Conservation (phyloP, 2,329 filamentous ascomycete species). For the Epichloe coenophiala region DNA sequence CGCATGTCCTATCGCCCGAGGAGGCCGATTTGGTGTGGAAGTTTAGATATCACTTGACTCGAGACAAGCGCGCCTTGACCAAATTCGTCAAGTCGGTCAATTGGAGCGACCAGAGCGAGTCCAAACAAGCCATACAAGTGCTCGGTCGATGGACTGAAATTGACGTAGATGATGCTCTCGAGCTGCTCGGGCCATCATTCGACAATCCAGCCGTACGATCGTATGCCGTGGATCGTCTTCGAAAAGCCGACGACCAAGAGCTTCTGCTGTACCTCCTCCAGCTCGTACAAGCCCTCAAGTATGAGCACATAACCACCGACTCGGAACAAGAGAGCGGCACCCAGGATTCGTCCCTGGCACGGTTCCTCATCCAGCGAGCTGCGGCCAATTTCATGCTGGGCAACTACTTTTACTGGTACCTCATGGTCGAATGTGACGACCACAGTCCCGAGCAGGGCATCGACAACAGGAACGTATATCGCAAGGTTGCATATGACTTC, state of each 20-base stretch:
- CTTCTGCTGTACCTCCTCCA: constrained; percentile 83
- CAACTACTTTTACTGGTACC: constrained; percentile 95
- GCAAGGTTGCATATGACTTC: constrained; percentile 90
- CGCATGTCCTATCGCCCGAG: constrained; percentile 72
- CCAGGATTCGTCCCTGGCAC: constrained; percentile 72
- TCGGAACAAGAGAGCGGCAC: constrained; percentile 40
- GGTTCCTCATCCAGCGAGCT: constrained; percentile 79
- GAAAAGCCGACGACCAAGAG: constrained; percentile 87
- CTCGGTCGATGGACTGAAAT: constrained; percentile 92
- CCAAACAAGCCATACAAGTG: constrained; percentile 78
- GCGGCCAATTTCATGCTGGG: constrained; percentile 80
- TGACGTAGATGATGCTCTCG: constrained; percentile 89
- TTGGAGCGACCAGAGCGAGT: constrained; percentile 77
- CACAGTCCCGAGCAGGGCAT: constrained; percentile 59
- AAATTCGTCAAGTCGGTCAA: constrained; percentile 98
- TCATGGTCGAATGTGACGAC: constrained; percentile 96
- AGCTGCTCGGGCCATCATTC: constrained; percentile 83
- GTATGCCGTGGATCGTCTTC: constrained; percentile 82
- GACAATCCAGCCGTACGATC: constrained; percentile 78
- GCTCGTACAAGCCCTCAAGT: constrained; percentile 90
- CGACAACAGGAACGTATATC: constrained; percentile 73
- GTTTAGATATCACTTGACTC: constrained; percentile 84
- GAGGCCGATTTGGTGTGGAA: constrained; percentile 97
- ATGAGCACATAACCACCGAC: constrained; percentile 62
- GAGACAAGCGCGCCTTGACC: constrained; percentile 83